Evolutionary conservation across 352 stramenopile species (phyloP), one percentile per base, ranked within the genome.

Genomic region (Peronosclerospora sorghi): DNA sequence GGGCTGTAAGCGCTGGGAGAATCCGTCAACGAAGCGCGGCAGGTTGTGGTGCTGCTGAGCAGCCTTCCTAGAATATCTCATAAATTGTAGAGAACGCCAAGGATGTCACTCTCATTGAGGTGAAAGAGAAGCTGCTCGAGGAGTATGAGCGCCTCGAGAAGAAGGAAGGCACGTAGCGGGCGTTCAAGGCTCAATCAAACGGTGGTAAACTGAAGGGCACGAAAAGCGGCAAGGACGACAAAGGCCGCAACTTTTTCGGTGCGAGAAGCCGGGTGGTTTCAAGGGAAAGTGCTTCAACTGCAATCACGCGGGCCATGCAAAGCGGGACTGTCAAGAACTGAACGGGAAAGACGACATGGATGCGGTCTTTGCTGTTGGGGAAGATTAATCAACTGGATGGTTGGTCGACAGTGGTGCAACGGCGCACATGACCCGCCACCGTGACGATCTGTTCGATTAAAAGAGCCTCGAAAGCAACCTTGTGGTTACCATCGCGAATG

Each of bases 91-190:
- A 61, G 42, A 66, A 66, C 40, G 21, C 32, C 4, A 41, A 48
- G 19, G 48, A 38, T 8, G 17, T 51, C 5, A 35, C 20, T 19
- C 18, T 65, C 2, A 48, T 57, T 1, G 47, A 60, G 5, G 44
- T 54, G 0, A 65, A 49, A 30, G 52, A 62, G 23, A 67, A 55
- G 44, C 40, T 54, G 7, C 35, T 62, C 1, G 59, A 57, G 47
- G 41, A 54, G 15, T 41, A 51, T 24, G 51, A 66, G 20, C 47
- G 51, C 15, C 18, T 26, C 4, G 2, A 57, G 5, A 62, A 34
- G 14, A 45, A 57, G 18, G 26, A 48, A 1, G 2, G 8, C 1
- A 46, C 32, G 1, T 26, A 58, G 3, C 41, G 8, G 12, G 35
- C 9, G 24, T 24, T 2, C 19, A n/a, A 2, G 36, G n/a, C 12